Base-by-base conservation (phyloP, 2,329 filamentous ascomycete genomes). In the Sarocladiaceae sp. region DNA sequence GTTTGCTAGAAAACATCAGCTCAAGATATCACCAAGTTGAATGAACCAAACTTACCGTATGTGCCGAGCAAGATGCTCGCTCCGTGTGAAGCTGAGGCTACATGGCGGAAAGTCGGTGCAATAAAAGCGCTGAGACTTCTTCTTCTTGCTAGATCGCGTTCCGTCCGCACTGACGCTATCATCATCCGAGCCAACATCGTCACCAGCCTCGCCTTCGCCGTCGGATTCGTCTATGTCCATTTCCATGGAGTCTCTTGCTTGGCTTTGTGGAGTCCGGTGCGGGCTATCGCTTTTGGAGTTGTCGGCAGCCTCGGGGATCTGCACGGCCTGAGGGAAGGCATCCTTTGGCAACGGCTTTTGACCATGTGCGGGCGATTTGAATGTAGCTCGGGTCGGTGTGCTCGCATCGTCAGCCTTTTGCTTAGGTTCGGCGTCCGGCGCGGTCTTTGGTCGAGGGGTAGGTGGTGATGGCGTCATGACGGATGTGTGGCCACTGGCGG, bases 81-180 rank as follows among this genome's bases (percentile, higher is more conserved):
- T 97, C 56, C 94, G 79, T 0, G 94, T 97, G 66, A 99, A 99
- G 69, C 91, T 97, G 53, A 99, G 70, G 62, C 87, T 92, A 70
- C 94, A 99, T 3, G 92, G 92, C 23, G 93, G 93, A 61, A 90
- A 97, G 28, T 96, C 91, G 3, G 88, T 95, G 71, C 94, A 99
- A 70, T 93, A 97, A 70, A 99, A 99, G 42, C 90, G 84, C 67
- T 97, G 91, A 1, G 91, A 90, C 70, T 96, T 96, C 73, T 96
- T 97, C 80, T 97, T 97, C 73, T 95, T 96, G 50, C 80, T 85
- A 8, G 88, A 87, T 56, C 86, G 82, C n/a, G 77, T 75, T 37
- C 83, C 74, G 63, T 87, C 84, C 11, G 78, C 82, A 53, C 79
- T 79, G 20, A 85, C 76, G 59, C 79, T 84, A 33, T 81, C 86